Percentiles rank a stretch among this genome's conserved stretches.
These are phyloP conservation scores for Penstemon newberryi DNA, from an alignment of 257 asterid genomes.

Conservation along the genomic window DNA sequence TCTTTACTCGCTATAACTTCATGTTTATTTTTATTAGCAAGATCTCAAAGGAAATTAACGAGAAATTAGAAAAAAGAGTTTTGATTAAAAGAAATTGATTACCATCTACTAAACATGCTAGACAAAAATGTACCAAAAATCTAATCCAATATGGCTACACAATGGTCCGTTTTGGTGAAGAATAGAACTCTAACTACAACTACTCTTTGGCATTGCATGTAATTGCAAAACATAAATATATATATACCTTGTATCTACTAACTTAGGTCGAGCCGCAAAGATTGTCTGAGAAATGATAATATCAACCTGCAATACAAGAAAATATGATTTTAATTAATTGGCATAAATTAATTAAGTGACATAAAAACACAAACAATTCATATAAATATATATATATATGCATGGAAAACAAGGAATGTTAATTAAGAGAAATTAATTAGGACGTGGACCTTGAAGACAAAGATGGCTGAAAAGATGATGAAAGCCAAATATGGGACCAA, in stretches of 20 bases:
- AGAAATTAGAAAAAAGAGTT: too few relatives aligned
- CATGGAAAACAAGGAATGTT: neutral
- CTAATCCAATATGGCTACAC: too few relatives aligned
- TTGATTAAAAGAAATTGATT: too few relatives aligned
- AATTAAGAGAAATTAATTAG: neutral
- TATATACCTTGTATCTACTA: constrained; percentile 35
- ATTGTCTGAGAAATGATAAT: constrained; percentile 59
- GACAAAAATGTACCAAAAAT: too few relatives aligned
- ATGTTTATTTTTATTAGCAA: too few relatives aligned
- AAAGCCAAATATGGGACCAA: constrained; percentile 62
- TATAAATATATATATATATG: neutral
- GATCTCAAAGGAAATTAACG: too few relatives aligned
- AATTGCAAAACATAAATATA: too few relatives aligned
- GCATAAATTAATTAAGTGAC: too few relatives aligned
- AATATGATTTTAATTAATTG: neutral
- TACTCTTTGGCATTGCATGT: neutral
- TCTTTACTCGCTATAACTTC: too few relatives aligned
- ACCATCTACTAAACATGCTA: too few relatives aligned
- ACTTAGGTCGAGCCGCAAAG: constrained; percentile 40
- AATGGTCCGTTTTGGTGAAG: too few relatives aligned
- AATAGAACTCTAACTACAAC: too few relatives aligned
- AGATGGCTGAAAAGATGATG: constrained; percentile 65
- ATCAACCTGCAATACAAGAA: constrained; percentile 49
- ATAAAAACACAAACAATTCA: neutral
- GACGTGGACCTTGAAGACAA: constrained; percentile 70